Conservation (phyloP, 805 yeast species). For the Saccharomycopsis fermentans region DNA sequence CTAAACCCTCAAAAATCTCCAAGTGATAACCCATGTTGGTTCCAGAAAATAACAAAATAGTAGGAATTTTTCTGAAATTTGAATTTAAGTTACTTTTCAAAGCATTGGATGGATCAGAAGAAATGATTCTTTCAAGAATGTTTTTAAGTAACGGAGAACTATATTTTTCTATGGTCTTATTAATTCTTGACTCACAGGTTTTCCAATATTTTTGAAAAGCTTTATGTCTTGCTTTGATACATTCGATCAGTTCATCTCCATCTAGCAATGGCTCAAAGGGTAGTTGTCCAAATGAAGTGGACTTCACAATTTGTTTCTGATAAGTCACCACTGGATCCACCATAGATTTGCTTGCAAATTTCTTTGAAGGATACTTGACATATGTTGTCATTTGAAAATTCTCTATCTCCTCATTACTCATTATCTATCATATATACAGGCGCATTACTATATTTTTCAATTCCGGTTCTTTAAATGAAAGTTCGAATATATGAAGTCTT, state of each 20-base stretch:
- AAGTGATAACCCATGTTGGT: slow-evolving; percentile 13
- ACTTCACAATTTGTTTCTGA: background rate
- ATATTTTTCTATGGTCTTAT: slow-evolving; percentile 1
- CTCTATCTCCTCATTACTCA: background rate
- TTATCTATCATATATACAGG: background rate
- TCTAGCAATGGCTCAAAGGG: slow-evolving; percentile 5
- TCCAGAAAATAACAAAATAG: slow-evolving; percentile 12
- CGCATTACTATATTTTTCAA: background rate
- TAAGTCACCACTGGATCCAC: background rate
- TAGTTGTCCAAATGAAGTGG: background rate
- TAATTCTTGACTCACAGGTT: background rate
- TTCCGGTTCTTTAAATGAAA: no score
- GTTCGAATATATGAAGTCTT: background rate
- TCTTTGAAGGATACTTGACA: slow-evolving; percentile 2
- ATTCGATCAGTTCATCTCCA: background rate
- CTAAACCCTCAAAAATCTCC: slow-evolving; percentile 3
- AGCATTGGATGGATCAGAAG: background rate
- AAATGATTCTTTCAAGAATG: background rate
- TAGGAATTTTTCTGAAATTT: slow-evolving; percentile 1
- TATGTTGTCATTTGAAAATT: slow-evolving; percentile 10
- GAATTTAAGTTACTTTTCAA: background rate
- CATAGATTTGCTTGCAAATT: background rate
- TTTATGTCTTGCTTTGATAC: background rate
- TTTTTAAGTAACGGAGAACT: slow-evolving; percentile 4
- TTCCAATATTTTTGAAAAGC: slow-evolving; percentile 7